Base-by-base conservation (phyloP, 768 basidiomycete genomes). In the Chalciporus pseudorubinellus region DNA sequence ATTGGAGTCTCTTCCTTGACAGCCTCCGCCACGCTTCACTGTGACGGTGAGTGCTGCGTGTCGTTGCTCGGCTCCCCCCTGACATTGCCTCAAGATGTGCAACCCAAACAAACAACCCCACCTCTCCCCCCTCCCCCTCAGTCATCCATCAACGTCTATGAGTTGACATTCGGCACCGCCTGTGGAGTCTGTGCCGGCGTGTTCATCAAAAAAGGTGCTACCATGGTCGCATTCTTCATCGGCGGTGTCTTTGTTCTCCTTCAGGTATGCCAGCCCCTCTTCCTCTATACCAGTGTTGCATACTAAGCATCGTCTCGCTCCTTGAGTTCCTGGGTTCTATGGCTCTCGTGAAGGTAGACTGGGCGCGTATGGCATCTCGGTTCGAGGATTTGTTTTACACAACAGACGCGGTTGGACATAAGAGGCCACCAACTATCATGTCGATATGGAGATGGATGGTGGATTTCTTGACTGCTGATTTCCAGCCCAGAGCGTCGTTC, bases 141-240 rank as follows among this genome's bases (percentile, higher is more conserved):
- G 40, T 93, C 92, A n/a, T 77, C 82, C 1, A 75, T 97, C n/a
- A 89, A 84, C 48, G 51, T 83, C 18, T 87, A 87, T 62, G 87
- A 95, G 58, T 80, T 98, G 22, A 76, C 84, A 0, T 98, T 98
- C 65, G 95, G 95, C 11, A 90, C 92, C 5, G 84, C 89, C 0
- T 81, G 85, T 50, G 95, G 95, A 0, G 65, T 98, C 38, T 97
- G 92, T 61, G 84, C 92, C 0, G 95, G 95, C 0, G 78, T 98
- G 0, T 98, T 98, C 64, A 76, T 95, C 59, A 98, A 97, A 72
- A 98, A 95, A 69, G 95, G 95, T n/a, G 82, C 86, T 8, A 90
- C 86, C 66, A 75, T 81, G 2, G 69, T 86, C 11, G 95, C 94
- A 0, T 94, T 92, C 71, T 65, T 88, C 39, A 71, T 97, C n/a